Conservation (phyloP, 345 rosid species). For the Atalantia buxifolia region DNA sequence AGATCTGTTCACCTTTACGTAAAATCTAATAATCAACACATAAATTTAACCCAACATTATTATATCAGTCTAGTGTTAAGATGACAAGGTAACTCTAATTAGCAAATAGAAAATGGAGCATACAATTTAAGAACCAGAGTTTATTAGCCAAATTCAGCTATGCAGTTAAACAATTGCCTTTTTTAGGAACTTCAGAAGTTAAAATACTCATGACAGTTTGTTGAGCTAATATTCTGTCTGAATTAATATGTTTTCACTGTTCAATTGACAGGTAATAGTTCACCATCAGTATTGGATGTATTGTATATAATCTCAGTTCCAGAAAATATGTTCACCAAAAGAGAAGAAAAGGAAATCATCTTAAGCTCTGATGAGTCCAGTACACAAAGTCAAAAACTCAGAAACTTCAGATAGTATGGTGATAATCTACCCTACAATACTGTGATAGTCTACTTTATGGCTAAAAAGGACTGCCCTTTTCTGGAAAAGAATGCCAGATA, state of each 20-base stretch:
- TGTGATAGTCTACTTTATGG: neutral
- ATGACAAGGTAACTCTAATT: neutral
- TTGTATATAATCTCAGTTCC: neutral
- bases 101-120: neutral
- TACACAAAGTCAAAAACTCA: neutral
- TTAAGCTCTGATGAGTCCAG: neutral
- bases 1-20: conserved; percentile 5
- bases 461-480: neutral
- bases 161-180: neutral
- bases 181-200: neutral
- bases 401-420: neutral
- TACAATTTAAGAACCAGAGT: neutral
- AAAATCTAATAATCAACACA: conserved; percentile 1
- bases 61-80: neutral
- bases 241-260: no score
- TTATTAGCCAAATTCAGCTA: neutral
- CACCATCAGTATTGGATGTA: neutral
- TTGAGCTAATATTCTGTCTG: neutral
- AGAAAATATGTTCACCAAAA: neutral
- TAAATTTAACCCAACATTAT: neutral
- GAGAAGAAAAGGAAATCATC: neutral
- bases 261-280: neutral
- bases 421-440: neutral
- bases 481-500: neutral
- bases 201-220: neutral